phyloP scores from a whole-genome alignment of 495 filamentous ascomycete species.

The Aspergillus ellipticus region DNA sequence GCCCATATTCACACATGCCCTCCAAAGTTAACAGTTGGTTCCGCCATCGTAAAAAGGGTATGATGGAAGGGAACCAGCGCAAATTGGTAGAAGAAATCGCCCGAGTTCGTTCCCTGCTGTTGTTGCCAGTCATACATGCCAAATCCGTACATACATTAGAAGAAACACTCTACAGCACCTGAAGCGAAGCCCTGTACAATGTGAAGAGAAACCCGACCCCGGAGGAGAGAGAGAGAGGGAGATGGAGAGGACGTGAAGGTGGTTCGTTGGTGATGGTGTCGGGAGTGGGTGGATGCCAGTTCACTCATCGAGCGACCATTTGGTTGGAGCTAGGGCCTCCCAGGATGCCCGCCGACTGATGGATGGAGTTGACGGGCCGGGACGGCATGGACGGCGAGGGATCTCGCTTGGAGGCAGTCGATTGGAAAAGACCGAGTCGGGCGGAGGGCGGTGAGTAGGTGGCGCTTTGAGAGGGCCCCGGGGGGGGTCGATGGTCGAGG shows the following conservation, averaged over 20 bases:
- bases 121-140: constrained; percentile 24
- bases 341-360: constrained; percentile 31
- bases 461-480: constrained; percentile 25
- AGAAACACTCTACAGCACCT: constrained; percentile 19
- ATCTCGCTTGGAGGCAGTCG: constrained; percentile 28
- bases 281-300: no score
- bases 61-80: not conserved
- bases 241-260: no score
- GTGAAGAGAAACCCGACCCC: not conserved
- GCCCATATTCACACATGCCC: constrained; percentile 15
- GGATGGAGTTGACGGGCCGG: constrained; percentile 34
- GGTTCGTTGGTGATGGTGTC: no score
- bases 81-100: constrained; percentile 11
- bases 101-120: constrained; percentile 9
- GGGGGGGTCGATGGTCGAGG: constrained; percentile 29
- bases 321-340: constrained; percentile 32
- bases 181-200: constrained; percentile 14
- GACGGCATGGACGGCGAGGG: constrained; percentile 31
- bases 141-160: constrained; percentile 23
- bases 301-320: constrained; percentile 34
- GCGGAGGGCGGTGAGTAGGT: constrained; percentile 37
- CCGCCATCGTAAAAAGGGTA: not conserved
- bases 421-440: constrained; percentile 36
- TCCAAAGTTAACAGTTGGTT: not conserved
- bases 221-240: no score